Conservation (phyloP, 768 basidiomycete species). For the Trametes villosa region DNA sequence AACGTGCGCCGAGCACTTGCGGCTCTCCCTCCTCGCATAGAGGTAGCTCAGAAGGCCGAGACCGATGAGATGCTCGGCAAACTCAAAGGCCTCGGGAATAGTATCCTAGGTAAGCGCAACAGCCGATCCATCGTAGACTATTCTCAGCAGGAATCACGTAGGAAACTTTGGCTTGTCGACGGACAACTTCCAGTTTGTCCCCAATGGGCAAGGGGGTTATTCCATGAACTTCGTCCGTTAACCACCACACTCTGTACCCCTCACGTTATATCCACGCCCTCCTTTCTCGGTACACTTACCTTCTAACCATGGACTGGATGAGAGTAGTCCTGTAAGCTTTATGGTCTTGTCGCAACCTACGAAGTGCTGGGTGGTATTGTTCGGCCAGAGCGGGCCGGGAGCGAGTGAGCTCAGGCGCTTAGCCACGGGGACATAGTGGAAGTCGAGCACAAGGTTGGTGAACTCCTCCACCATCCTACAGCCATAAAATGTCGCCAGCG, state of each 20-base stretch:
- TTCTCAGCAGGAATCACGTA: conserved; percentile 35
- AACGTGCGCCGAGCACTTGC: conserved; percentile 55
- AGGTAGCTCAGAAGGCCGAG: conserved; percentile 81
- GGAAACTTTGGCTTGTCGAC: conserved; percentile 94
- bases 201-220: conserved; percentile 95
- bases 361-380: too few relatives aligned
- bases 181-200: conserved; percentile 95
- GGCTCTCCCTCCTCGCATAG: conserved; percentile 66
- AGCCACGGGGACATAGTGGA: neutral
- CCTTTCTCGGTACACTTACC: too few relatives aligned
- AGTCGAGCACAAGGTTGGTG: neutral
- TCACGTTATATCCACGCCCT: too few relatives aligned
- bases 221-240: conserved; percentile 75
- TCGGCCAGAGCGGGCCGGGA: too few relatives aligned
- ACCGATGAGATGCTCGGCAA: conserved; percentile 92
- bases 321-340: too few relatives aligned
- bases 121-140: too few relatives aligned
- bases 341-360: too few relatives aligned
- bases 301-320: too few relatives aligned
- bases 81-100: conserved; percentile 91
- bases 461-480: neutral
- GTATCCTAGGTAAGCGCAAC: conserved; percentile 67
- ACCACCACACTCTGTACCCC: too few relatives aligned
- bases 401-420: too few relatives aligned
- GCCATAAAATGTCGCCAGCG: neutral